Conservation (phyloP, 345 rosid genomes). For the Lagerstroemia speciosa region DNA sequence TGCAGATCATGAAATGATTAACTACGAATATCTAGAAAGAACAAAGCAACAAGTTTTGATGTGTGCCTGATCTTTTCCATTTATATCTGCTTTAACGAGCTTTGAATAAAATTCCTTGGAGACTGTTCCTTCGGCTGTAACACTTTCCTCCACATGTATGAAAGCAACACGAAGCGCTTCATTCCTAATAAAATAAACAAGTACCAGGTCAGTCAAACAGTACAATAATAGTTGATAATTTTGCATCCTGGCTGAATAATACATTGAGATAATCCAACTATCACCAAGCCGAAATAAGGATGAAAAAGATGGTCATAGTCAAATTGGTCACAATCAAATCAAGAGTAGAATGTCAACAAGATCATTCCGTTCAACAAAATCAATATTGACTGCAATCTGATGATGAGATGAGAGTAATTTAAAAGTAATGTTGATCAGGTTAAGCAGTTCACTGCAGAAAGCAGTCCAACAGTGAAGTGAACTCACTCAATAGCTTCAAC, state of each 20-base stretch:
- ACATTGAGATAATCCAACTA: not conserved
- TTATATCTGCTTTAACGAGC: conserved; percentile 92
- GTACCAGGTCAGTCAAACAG: not conserved
- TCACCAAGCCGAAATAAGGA: not conserved
- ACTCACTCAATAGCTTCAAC: not conserved
- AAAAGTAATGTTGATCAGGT: not conserved
- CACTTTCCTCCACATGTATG: conserved; percentile 83
- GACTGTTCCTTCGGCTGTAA: conserved; percentile 37
- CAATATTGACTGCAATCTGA: not conserved
- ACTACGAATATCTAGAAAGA: not conserved
- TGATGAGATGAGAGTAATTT: not conserved
- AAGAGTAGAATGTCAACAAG: not conserved
- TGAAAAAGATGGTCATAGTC: not conserved
- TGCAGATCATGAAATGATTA: not conserved
- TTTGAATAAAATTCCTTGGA: conserved; percentile 66
- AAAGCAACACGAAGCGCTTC: conserved; percentile 98
- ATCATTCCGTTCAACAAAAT: not conserved
- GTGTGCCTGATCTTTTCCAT: conserved; percentile 97
- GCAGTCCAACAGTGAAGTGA: not conserved
- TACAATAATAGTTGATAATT: not conserved
- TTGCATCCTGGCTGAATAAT: not conserved
- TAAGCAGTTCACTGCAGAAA: not conserved
- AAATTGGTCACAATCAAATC: too few relatives aligned
- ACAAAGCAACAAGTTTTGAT: not conserved
- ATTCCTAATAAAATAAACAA: conserved; percentile 38